Evolutionary conservation across 2,329 filamentous ascomycete species (phyloP).

Genomic region (Fusarium algeriense): DNA sequence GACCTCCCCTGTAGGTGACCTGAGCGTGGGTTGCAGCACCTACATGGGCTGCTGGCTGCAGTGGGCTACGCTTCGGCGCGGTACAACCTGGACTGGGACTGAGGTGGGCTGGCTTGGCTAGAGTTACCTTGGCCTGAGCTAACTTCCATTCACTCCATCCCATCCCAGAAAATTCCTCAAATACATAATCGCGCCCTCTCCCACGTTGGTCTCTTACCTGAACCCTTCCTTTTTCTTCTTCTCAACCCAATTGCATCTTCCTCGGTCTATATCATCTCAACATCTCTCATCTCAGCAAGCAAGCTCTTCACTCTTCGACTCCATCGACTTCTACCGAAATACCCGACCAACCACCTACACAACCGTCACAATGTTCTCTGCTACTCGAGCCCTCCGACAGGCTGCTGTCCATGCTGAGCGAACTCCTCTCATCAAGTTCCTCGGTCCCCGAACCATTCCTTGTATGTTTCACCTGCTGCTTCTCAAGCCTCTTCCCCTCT

Average conservation of each 20-base stretch:
- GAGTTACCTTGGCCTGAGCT: conserved; percentile 6
- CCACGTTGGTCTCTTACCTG: conserved; percentile 11
- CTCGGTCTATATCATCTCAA: not conserved
- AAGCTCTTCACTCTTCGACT: conserved; percentile 10
- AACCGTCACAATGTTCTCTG: conserved; percentile 62
- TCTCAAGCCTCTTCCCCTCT: not conserved
- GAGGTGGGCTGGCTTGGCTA: not conserved
- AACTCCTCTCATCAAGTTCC: conserved; percentile 71
- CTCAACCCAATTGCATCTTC: conserved; percentile 16
- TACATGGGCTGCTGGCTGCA: not conserved
- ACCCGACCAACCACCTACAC: conserved; percentile 23
- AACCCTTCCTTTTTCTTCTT: conserved; percentile 16
- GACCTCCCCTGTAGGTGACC: conserved; percentile 21
- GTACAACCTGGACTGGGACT: conserved; percentile 20
- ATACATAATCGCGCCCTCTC: conserved; percentile 44
- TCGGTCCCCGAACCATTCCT: conserved; percentile 71
- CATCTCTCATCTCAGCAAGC: conserved; percentile 10
- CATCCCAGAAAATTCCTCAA: conserved; percentile 44
- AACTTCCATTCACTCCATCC: conserved; percentile 16
- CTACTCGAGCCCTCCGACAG: conserved; percentile 69
- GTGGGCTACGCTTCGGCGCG: conserved; percentile 32
- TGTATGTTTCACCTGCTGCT: conserved; percentile 56
- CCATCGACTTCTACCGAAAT: conserved; percentile 18
- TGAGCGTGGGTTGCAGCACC: conserved; percentile 3
- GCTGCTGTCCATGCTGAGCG: conserved; percentile 70